Percentiles rank a stretch among this genome's conserved stretches.
These are phyloP conservation scores for Halophytophthora batemanensis DNA, from an alignment of 352 stramenopile species.

Conservation along the genomic window DNA sequence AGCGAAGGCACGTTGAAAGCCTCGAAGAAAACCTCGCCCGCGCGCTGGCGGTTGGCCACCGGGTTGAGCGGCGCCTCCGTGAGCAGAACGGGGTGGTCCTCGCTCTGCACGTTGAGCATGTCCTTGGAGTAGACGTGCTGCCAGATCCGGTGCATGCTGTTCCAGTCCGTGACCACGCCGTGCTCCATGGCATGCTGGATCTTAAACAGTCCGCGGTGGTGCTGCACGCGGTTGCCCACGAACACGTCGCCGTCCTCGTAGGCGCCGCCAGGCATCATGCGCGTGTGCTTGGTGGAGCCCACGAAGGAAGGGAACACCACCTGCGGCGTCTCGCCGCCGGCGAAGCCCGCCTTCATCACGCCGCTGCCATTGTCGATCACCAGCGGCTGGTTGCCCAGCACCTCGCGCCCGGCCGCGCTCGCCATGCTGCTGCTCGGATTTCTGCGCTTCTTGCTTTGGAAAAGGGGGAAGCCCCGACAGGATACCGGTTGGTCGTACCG, in stretches of 20 bases:
- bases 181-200: slow-evolving; percentile 88
- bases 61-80: slow-evolving; percentile 82
- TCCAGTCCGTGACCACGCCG: slow-evolving; percentile 84
- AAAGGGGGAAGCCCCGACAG: neutral
- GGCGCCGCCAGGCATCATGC: slow-evolving; percentile 81
- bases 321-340: slow-evolving; percentile 69
- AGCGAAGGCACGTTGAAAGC: slow-evolving; percentile 85
- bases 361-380: slow-evolving; percentile 88
- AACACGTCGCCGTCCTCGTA: slow-evolving; percentile 77
- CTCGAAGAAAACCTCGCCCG: slow-evolving; percentile 86
- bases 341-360: slow-evolving; percentile 81
- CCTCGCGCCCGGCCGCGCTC: slow-evolving; percentile 22
- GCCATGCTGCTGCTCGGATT: slow-evolving; percentile 32
- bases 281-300: slow-evolving; percentile 71
- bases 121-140: slow-evolving; percentile 89
- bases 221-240: slow-evolving; percentile 73
- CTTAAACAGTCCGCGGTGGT: slow-evolving; percentile 78
- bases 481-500: no score
- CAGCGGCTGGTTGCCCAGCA: slow-evolving; percentile 83
- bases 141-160: slow-evolving; percentile 87
- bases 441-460: neutral
- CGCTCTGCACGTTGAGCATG: slow-evolving; percentile 84
- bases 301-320: slow-evolving; percentile 79
- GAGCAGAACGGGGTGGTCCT: slow-evolving; percentile 82
- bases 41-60: slow-evolving; percentile 69